These are phyloP conservation scores for Hibiscus syriacus DNA, from an alignment of 345 rosid species.

Conservation along the genomic window DNA sequence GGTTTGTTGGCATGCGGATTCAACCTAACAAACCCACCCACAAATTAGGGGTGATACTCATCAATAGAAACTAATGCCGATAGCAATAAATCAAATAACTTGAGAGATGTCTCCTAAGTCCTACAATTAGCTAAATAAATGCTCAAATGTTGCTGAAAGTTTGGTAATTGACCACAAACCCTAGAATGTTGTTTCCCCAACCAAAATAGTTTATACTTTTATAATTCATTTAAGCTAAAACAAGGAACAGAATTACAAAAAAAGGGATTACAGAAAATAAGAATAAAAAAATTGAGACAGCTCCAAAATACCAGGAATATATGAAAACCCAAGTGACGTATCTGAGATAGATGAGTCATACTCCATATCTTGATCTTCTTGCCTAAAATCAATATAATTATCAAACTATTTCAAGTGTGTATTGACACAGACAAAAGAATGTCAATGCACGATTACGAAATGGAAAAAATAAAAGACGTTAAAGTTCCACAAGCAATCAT, in stretches of 20 bases:
- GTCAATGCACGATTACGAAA: neutral
- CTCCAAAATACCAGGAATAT: slow-evolving; percentile 59
- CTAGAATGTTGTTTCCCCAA: neutral
- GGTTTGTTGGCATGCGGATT: neutral
- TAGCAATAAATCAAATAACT: neutral
- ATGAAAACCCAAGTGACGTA: slow-evolving; percentile 89
- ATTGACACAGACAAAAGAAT: neutral
- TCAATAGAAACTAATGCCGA: neutral
- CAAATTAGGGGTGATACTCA: neutral
- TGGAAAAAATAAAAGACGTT: too few species aligned
- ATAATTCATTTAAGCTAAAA: neutral
- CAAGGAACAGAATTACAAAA: neutral
- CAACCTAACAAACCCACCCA: neutral
- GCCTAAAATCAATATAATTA: slow-evolving; percentile 37
- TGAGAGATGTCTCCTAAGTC: neutral
- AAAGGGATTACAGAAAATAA: neutral
- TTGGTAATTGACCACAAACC: neutral
- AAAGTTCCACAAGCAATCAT: neutral
- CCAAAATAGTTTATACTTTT: neutral
- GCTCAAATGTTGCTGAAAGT: neutral
- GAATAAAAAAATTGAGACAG: neutral
- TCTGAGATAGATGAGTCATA: slow-evolving; percentile 51
- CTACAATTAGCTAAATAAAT: neutral
- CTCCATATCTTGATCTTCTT: slow-evolving; percentile 63
- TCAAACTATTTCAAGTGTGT: neutral